These are phyloP conservation scores for Claviceps sp. DNA, from an alignment of 2,329 filamentous ascomycete genomes.

Conservation along the genomic window DNA sequence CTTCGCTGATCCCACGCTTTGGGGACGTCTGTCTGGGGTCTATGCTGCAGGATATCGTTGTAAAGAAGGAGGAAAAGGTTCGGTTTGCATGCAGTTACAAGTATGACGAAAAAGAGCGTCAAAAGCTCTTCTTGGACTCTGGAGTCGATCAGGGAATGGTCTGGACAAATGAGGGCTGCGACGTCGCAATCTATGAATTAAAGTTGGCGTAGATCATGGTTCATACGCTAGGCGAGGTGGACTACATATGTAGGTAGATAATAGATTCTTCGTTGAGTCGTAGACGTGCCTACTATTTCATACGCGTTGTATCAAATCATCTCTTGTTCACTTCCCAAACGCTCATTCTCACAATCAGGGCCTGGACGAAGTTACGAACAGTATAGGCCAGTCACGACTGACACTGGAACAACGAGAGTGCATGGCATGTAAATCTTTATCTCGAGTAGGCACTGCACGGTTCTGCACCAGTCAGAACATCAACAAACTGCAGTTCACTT, in stretches of 20 bases:
- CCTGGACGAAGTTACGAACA: too few species aligned
- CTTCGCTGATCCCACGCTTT: not conserved
- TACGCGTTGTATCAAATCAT: too few species aligned
- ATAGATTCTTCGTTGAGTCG: too few species aligned
- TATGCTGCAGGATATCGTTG: not conserved
- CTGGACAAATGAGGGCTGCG: not conserved
- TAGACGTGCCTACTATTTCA: too few species aligned
- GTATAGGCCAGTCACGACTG: too few species aligned
- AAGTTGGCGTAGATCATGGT: not conserved
- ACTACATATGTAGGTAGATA: not conserved
- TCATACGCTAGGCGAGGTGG: not conserved
- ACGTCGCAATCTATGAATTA: not conserved
- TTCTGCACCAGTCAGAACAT: too few species aligned
- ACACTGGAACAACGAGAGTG: too few species aligned
- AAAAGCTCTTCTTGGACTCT: not conserved
- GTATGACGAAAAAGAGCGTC: not conserved
- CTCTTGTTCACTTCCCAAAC: too few species aligned
- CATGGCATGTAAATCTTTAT: too few species aligned
- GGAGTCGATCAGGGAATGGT: not conserved
- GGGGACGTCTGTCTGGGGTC: not conserved
- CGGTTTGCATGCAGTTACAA: not conserved
- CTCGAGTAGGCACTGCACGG: too few species aligned
- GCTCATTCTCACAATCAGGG: too few species aligned
- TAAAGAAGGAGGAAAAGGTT: not conserved
- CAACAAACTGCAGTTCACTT: not conserved